These are phyloP conservation scores for Ceratocystis variospora DNA, from an alignment of 2,329 filamentous ascomycete species.

Conservation along the genomic window DNA sequence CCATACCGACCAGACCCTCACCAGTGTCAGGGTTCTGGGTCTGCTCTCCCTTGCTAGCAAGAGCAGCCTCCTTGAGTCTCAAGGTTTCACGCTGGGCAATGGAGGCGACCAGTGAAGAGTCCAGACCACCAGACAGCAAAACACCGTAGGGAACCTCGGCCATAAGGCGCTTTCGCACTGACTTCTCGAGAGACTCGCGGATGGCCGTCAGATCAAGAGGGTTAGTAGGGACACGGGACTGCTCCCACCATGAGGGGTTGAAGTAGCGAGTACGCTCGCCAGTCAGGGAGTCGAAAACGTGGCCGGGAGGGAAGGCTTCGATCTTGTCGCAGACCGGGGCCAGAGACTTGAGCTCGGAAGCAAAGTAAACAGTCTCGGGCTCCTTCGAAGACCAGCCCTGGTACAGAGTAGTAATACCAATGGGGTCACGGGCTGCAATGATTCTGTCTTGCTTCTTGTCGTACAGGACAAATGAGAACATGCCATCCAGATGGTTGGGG, in stretches of 20 bases:
- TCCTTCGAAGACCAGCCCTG: conserved; percentile 79
- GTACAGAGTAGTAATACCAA: conserved; percentile 95
- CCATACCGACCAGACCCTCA: conserved; percentile 71
- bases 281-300: conserved; percentile 91
- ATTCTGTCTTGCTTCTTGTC: conserved; percentile 89
- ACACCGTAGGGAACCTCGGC: conserved; percentile 97
- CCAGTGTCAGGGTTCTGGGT: conserved; percentile 37
- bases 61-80: conserved; percentile 53
- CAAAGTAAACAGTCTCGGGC: conserved; percentile 81
- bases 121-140: conserved; percentile 82
- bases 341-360: conserved; percentile 89
- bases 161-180: conserved; percentile 94
- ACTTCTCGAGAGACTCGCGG: conserved; percentile 69
- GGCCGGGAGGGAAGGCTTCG: conserved; percentile 82
- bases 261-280: conserved; percentile 77
- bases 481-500: conserved; percentile 88
- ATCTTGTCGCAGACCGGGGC: conserved; percentile 92
- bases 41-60: conserved; percentile 33
- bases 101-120: conserved; percentile 86
- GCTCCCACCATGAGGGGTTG: conserved; percentile 85
- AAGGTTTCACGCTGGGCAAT: conserved; percentile 90
- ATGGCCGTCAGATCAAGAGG: conserved; percentile 75
- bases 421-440: conserved; percentile 87
- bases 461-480: conserved; percentile 98
- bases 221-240: conserved; percentile 58